phyloP scores from a whole-genome alignment of 2,329 filamentous ascomycete genomes.

The Diaporthe velutina region DNA sequence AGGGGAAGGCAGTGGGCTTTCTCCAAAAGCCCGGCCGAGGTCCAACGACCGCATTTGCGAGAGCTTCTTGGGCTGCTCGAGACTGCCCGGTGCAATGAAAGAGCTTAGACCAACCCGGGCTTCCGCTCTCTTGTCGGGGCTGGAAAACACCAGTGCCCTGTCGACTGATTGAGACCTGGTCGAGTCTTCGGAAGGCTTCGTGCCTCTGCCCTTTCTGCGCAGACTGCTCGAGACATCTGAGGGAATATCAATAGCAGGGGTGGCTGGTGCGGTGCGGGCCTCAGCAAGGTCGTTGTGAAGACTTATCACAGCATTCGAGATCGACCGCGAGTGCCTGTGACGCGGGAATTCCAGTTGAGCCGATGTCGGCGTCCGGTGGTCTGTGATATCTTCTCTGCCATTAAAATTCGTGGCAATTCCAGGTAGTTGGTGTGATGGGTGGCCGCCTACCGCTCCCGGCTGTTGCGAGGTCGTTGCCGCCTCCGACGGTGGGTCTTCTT shows the following conservation, averaged over 20 bases:
- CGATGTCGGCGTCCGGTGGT: conserved; percentile 48
- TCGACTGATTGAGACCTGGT: conserved; percentile 75
- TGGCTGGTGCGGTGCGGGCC: conserved; percentile 51
- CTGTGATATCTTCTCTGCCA: conserved; percentile 49
- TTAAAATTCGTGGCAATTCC: conserved; percentile 53
- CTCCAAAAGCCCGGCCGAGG: conserved; percentile 47
- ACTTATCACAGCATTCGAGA: conserved; percentile 59
- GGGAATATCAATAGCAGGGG: conserved; percentile 52
- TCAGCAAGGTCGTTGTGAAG: conserved; percentile 53
- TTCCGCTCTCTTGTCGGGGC: conserved; percentile 72
- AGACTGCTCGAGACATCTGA: conserved; percentile 59
- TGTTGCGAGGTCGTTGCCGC: conserved; percentile 51
- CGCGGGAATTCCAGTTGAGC: conserved; percentile 50
- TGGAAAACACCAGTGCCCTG: conserved; percentile 67
- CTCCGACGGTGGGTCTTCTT: conserved; percentile 57
- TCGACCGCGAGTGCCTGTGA: conserved; percentile 60
- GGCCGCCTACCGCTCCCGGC: conserved; percentile 54
- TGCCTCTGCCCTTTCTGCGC: conserved; percentile 57
- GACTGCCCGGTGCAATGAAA: conserved; percentile 71
- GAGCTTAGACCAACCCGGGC: conserved; percentile 75
- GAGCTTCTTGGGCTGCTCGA: conserved; percentile 62
- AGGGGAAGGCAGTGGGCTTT: conserved; percentile 51
- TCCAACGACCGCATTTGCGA: conserved; percentile 62
- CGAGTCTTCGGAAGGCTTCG: conserved; percentile 57
- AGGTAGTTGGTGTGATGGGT: conserved; percentile 50